Base-by-base conservation (phyloP, 1,284 basidiomycete genomes). In the Cerioporus squamosus region DNA sequence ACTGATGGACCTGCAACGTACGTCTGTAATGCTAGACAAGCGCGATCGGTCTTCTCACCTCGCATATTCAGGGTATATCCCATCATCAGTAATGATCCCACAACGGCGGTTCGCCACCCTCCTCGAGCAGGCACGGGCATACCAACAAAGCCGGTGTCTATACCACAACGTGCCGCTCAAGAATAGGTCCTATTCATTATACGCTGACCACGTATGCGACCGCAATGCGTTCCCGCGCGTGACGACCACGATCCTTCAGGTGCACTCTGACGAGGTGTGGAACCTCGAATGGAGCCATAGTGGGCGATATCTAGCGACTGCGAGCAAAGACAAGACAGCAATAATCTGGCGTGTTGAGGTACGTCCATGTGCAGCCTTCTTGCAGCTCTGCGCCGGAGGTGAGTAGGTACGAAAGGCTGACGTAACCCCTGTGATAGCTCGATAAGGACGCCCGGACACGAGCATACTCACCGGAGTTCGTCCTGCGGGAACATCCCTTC, bases 211-310 rank as follows among this genome's bases (percentile, higher is more conserved):
- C 72, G 76, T 81, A 44, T 96, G 95, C 75, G 85, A 88, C 62
- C 85, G 88, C 68, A 83, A 85, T 44, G 82, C 84, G 40, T 98
- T 99, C 77, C 97, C 97, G 12, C 84, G 85, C 29, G 79, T 90
- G 26, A 94, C 92, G 8, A 94, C 94, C 2, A 88, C 90, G 23
- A 88, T 95, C 42, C 78, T 98, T 47, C 83, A 88, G 42, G 92
- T 90, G 31, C 97, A 99, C 74, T 82, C 81, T 14, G 94, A 98
- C 70, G 95, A 99, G 73, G 95, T 99, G 14, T 99, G 97, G 96
- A 88, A 92, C 68, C 77, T 98, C 60, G 90, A 90, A 70, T 99
- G 96, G 93, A 97, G 95, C 72, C 93, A 95, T 67, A 88, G 91
- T 70, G 97, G 97, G 4, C 76, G 77, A 47, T 88, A 84, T 67